These are phyloP conservation scores for Podaxis sp. DNA, from an alignment of 768 basidiomycete species.

Conservation along the genomic window DNA sequence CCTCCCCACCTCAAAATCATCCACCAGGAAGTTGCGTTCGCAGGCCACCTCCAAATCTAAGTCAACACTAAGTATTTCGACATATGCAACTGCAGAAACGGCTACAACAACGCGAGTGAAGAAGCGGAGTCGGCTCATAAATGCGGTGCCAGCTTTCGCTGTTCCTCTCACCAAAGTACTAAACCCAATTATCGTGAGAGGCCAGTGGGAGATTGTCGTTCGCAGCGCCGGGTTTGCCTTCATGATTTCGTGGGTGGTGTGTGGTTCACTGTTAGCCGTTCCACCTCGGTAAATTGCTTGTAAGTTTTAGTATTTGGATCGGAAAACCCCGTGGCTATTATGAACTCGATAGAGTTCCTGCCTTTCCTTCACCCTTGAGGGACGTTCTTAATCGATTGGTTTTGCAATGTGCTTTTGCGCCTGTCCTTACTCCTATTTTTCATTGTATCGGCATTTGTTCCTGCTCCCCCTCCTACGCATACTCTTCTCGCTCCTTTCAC, in stretches of 20 bases:
- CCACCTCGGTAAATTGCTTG: slow-evolving; percentile 26
- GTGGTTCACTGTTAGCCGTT: slow-evolving; percentile 41
- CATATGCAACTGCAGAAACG: slow-evolving; percentile 13
- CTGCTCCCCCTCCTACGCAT: background rate
- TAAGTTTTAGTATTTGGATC: slow-evolving; percentile 11
- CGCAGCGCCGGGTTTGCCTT: slow-evolving; percentile 52
- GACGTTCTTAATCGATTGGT: background rate
- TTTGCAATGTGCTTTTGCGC: background rate
- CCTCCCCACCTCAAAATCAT: slow-evolving; percentile 9
- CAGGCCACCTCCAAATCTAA: slow-evolving; percentile 11
- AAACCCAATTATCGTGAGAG: slow-evolving; percentile 69
- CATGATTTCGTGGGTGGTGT: slow-evolving; percentile 38
- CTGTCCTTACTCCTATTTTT: background rate
- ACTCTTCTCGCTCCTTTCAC: background rate
- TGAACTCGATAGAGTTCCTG: background rate
- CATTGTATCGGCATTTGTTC: background rate
- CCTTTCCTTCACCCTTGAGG: background rate
- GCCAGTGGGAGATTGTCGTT: slow-evolving; percentile 83
- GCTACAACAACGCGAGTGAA: slow-evolving; percentile 26
- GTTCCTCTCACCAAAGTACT: slow-evolving; percentile 67
- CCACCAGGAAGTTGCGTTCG: slow-evolving; percentile 7
- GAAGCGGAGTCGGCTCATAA: slow-evolving; percentile 43
- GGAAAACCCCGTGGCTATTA: background rate
- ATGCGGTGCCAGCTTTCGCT: slow-evolving; percentile 68
- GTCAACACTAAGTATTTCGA: slow-evolving; percentile 13